Evolutionary conservation across 2,329 filamentous ascomycete genomes (phyloP).

Genomic region (Hymenotorrendiella dingleyae): DNA sequence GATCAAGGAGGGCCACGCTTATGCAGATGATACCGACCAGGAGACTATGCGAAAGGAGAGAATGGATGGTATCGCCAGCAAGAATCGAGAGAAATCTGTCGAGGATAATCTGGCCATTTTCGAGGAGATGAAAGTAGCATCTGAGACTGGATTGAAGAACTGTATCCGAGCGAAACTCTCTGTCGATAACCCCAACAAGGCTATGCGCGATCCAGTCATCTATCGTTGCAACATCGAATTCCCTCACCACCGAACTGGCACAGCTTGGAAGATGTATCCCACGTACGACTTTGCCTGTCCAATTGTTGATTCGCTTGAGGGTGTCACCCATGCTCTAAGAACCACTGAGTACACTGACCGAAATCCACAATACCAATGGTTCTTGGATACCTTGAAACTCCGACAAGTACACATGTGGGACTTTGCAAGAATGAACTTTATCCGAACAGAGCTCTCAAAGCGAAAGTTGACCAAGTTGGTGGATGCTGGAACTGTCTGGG

Average conservation of each 20-base stretch:
- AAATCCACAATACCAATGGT: conserved; percentile 84
- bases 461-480: conserved; percentile 81
- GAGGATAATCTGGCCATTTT: conserved; percentile 85
- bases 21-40: conserved; percentile 89
- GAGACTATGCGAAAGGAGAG: conserved; percentile 83
- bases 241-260: conserved; percentile 77
- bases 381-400: conserved; percentile 66
- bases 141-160: conserved; percentile 72
- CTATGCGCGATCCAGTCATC: conserved; percentile 93
- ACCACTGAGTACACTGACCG: conserved; percentile 86
- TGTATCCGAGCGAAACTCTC: conserved; percentile 95
- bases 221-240: conserved; percentile 84
- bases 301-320: conserved; percentile 73
- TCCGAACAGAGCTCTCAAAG: conserved; percentile 77
- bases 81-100: conserved; percentile 67
- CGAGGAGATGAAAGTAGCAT: conserved; percentile 87
- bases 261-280: conserved; percentile 77
- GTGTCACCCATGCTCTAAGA: conserved; percentile 75
- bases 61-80: conserved; percentile 76
- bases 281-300: conserved; percentile 85
- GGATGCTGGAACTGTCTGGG: conserved; percentile 68
- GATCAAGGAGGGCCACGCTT: conserved; percentile 82
- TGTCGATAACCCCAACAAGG: conserved; percentile 87
- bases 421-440: conserved; percentile 79
- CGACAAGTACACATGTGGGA: conserved; percentile 80